Conservation (phyloP, 192 early-diverging fungal species). For the Coemansia sp. region DNA sequence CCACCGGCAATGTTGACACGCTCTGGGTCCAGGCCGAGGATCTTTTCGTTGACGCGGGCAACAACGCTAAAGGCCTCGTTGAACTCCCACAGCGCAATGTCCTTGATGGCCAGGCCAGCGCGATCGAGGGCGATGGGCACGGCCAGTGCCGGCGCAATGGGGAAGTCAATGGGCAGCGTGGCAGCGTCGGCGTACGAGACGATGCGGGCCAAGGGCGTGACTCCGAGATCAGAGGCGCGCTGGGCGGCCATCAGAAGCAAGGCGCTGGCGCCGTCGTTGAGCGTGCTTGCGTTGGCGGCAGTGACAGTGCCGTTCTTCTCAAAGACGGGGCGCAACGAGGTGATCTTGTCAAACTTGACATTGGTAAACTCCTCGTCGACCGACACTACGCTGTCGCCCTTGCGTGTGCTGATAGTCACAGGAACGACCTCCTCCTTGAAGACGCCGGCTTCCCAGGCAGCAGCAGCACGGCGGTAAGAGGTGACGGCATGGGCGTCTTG, state of each 20-base stretch:
- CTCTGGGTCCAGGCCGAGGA: slow-evolving; percentile 70
- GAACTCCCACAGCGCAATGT: slow-evolving; percentile 93
- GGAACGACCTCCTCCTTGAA: slow-evolving; percentile 85
- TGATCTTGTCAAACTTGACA: slow-evolving; percentile 89
- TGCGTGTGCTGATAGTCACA: slow-evolving; percentile 79
- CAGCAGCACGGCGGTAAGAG: slow-evolving; percentile 88
- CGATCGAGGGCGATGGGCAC: slow-evolving; percentile 90
- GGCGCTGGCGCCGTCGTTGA: slow-evolving; percentile 97
- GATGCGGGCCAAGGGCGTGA: slow-evolving; percentile 88
- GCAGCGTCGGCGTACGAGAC: slow-evolving; percentile 92
- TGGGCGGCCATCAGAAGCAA: slow-evolving; percentile 79
- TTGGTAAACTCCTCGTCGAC: slow-evolving; percentile 96
- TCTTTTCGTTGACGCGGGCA: slow-evolving; percentile 85
- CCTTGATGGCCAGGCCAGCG: slow-evolving; percentile 78
- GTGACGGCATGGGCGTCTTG: slow-evolving; percentile 87
- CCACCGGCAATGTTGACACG: slow-evolving; percentile 81
- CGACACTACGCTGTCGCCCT: slow-evolving; percentile 74
- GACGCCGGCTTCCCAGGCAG: slow-evolving; percentile 81
- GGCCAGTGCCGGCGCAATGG: slow-evolving; percentile 91
- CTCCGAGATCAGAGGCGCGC: slow-evolving; percentile 71
- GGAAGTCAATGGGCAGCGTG: slow-evolving; percentile 87
- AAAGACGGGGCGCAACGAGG: slow-evolving; percentile 77
- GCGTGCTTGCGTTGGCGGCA: slow-evolving; percentile 91
- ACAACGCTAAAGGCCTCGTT: slow-evolving; percentile 99
- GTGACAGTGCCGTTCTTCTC: slow-evolving; percentile 91